Evolutionary conservation across 805 yeast species (phyloP), one percentile per base, ranked within the genome.

Genomic region (Yarrowia hollandica): DNA sequence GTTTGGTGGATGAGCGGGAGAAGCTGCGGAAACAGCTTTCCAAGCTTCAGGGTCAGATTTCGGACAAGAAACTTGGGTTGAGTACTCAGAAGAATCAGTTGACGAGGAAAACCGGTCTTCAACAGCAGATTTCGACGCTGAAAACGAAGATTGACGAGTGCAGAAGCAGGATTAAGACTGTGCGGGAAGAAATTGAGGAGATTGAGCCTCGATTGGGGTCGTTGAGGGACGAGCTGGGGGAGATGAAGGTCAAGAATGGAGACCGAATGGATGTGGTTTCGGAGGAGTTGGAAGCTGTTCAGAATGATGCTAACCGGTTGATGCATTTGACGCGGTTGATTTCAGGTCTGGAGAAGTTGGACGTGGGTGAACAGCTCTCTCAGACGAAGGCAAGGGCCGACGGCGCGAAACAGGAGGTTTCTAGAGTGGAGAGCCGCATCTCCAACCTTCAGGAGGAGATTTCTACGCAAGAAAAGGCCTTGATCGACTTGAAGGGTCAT

Each of bases 401-500:
- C 11, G 21, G 30, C 11, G 39, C 34, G 15, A 33, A 19, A 18
- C 14, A 10, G 0, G 35, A 44, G 52, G 25, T 44, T 5, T 23
- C 31, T 3, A 30, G 8, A 3, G n/a, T 41, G 21, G 18, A 15
- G 16, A 18, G 18, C 15, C 48, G 31, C 18, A 22, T 50, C 18
- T 22, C 6, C 5, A 22, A 34, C 9, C 44, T 35, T 3, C 34
- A 18, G 11, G 44, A 37, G 21, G 35, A 35, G 3, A 66, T 78
- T 4, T 68, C 69, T 33, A 67, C 63, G 9, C 70, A 71, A 26
- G 82, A 76, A 57, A 73, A 69, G 54, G 76, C 72, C 48, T 65
- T 84, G 1, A 73, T 72, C n/a, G 86, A 87, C 62, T 79, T 87
- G 1, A 78, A 79, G 28, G 80, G 78, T 56, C 80, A 82, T 52